Percentiles rank a stretch among this genome's conserved stretches.
phyloP scores from a whole-genome alignment of 148 eudicot genomes.

The Hydrangea macrophylla region DNA sequence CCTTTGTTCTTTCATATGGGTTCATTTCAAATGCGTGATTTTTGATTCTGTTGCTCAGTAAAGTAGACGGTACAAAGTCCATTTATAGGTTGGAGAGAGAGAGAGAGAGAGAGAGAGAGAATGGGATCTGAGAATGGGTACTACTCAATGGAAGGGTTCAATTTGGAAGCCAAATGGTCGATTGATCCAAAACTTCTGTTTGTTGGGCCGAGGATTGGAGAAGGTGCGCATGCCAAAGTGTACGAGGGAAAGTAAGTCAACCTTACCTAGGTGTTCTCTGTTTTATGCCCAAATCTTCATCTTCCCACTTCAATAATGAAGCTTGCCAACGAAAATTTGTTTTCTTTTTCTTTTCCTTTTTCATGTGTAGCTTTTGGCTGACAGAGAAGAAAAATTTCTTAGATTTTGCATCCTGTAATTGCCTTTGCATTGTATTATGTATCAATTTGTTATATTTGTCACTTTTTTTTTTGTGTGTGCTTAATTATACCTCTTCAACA shows the following conservation, averaged over 20 bases:
- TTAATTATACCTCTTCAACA: not conserved
- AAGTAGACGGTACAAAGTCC: not conserved
- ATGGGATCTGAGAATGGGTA: conserved; percentile 58
- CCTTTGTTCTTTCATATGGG: not conserved
- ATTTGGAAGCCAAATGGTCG: conserved; percentile 62
- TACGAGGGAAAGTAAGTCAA: conserved; percentile 67
- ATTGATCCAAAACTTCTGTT: conserved; percentile 62
- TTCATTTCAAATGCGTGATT: not conserved
- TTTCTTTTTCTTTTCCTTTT: not conserved
- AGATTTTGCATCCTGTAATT: not conserved
- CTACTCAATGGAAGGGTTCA: conserved; percentile 35
- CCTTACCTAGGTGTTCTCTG: conserved; percentile 4
- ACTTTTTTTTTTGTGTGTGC: not conserved
- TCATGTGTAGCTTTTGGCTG: not conserved
- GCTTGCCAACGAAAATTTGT: too few species aligned
- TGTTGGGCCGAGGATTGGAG: conserved; percentile 72
- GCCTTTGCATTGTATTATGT: too few species aligned
- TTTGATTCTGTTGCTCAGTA: not conserved
- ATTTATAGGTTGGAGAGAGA: not conserved
- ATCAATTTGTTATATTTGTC: too few species aligned
- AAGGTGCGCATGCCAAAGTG: conserved; percentile 73
- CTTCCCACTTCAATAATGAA: too few species aligned
- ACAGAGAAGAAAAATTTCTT: not conserved
- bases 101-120: not conserved
- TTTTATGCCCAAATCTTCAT: not conserved